A percentile compares a stretch with the other conserved stretches of the same genome.
Evolutionary conservation across 73 alveolate genomes (phyloP).

Genomic region (Durusdinium trenchii): DNA sequence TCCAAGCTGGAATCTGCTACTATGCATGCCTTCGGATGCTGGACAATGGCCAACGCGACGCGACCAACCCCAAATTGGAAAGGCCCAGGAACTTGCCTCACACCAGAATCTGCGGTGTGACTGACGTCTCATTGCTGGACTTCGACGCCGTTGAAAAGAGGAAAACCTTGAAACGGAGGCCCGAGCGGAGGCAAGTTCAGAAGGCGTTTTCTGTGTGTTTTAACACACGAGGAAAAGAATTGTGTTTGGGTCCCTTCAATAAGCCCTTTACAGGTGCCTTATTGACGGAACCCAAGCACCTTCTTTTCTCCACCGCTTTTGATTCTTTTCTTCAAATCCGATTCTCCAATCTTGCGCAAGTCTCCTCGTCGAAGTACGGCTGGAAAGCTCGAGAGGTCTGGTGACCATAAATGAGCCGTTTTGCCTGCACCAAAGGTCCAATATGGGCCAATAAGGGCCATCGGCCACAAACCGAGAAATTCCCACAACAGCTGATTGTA

Average conservation of each 20-base stretch:
- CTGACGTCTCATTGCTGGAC: not conserved
- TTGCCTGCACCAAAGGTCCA: slow-evolving; percentile 14
- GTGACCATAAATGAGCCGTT: slow-evolving; percentile 69
- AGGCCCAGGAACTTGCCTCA: no score
- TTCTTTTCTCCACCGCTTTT: not conserved
- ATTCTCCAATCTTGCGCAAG: no score
- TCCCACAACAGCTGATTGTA: not conserved
- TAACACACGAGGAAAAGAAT: not conserved
- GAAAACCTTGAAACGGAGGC: not conserved
- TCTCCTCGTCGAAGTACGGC: slow-evolving; percentile 78
- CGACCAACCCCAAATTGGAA: no score
- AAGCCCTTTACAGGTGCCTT: not conserved
- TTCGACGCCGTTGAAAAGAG: slow-evolving; percentile 17
- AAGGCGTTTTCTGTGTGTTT: no score
- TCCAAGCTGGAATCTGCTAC: no score
- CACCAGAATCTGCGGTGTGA: slow-evolving; percentile 11
- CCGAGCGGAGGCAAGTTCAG: no score
- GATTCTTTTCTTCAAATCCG: not conserved
- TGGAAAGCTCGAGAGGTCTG: slow-evolving; percentile 88
- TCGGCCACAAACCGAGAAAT: not conserved
- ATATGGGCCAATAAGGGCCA: not conserved
- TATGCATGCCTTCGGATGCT: no score
- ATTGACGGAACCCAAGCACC: not conserved
- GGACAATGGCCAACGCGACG: no score
- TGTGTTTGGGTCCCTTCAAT: not conserved